Evolutionary conservation across 768 basidiomycete species (phyloP), one percentile per base, ranked within the genome.

Genomic region (Nevesoporus exiguus): DNA sequence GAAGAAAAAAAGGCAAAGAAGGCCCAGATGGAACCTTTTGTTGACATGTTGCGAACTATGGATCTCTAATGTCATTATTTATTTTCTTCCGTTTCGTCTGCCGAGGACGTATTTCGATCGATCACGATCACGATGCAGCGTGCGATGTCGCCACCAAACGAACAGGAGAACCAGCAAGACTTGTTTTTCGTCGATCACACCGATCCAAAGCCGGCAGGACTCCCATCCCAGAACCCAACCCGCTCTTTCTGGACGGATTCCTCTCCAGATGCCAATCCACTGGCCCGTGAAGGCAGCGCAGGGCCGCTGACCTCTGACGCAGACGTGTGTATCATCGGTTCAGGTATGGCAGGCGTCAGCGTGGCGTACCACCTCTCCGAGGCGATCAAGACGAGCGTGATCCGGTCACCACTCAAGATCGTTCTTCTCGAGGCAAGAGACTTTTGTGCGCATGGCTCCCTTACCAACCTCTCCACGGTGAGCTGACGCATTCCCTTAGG

Each of bases 361-460:
- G 77, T 82, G 5, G 87, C 88, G 7, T 91, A 88, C 67, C 87
- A 92, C 64, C 73, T 93, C 31, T 73, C 82, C 3, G 73, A 75
- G 47, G 59, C 61, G 8, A 60, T 48, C 36, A 21, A 21, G 55
- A 37, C 56, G 7, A 21, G 25, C 39, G n/a, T 17, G 15, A 9
- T 45, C 34, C 51, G 56, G 31, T 60, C 59, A 37, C 62, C 74
- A 17, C 57, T 81, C 41, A 82, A 73, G 29, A 76, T 85, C 0
- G 82, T 85, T 17, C 73, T 95, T 13, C 68, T 97, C 9, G 93
- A 96, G 64, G 94, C 92, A 5, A 75, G 94, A 61, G 86, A 91
- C 63, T 87, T 94, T 68, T 89, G 93, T 92, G 22, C 72, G 89
- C 76, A 43, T 40, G 14, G 5, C 6, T 13, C 19, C 9, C 9